Evolutionary conservation across 2,329 filamentous ascomycete species (phyloP).

Genomic region (Xylariaceae sp.): DNA sequence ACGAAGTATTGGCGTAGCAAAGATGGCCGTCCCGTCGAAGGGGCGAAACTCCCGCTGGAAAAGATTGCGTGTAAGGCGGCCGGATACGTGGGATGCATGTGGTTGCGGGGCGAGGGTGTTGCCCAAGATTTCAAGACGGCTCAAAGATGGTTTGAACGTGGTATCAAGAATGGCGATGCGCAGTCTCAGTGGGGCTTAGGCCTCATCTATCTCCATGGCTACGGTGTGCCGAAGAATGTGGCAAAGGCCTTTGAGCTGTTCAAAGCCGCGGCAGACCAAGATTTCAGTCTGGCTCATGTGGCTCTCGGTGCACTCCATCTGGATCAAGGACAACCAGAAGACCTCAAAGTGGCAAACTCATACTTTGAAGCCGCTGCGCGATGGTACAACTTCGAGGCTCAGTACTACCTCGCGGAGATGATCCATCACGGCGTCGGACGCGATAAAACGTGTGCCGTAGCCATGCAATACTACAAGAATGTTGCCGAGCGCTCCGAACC

Average conservation of each 20-base stretch:
- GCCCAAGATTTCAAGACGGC: slow-evolving; percentile 73
- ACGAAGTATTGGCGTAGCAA: slow-evolving; percentile 71
- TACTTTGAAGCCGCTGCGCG: slow-evolving; percentile 85
- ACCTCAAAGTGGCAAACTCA: slow-evolving; percentile 69
- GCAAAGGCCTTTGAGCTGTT: slow-evolving; percentile 70
- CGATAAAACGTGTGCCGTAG: slow-evolving; percentile 71
- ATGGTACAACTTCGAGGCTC: slow-evolving; percentile 80
- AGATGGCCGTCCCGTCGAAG: slow-evolving; percentile 68
- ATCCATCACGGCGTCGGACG: slow-evolving; percentile 73
- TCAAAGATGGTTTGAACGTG: slow-evolving; percentile 76
- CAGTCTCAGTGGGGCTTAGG: slow-evolving; percentile 82
- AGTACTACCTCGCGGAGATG: slow-evolving; percentile 89
- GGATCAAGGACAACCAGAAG: slow-evolving; percentile 67
- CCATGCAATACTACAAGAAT: slow-evolving; percentile 76
- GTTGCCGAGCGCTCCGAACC: slow-evolving; percentile 69
- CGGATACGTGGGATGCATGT: slow-evolving; percentile 84
- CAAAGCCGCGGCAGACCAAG: slow-evolving; percentile 73
- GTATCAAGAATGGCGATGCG: slow-evolving; percentile 67
- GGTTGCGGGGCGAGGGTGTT: slow-evolving; percentile 78
- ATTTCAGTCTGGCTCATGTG: slow-evolving; percentile 74
- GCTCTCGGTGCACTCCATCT: slow-evolving; percentile 78
- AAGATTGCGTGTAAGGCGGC: slow-evolving; percentile 78
- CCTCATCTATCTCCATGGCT: slow-evolving; percentile 74
- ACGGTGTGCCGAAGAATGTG: slow-evolving; percentile 62
- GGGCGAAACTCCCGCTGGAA: slow-evolving; percentile 64